Evolutionary conservation across 495 filamentous ascomycete genomes (phyloP), one percentile per base, ranked within the genome.

Genomic region (Durotheca rogersii): DNA sequence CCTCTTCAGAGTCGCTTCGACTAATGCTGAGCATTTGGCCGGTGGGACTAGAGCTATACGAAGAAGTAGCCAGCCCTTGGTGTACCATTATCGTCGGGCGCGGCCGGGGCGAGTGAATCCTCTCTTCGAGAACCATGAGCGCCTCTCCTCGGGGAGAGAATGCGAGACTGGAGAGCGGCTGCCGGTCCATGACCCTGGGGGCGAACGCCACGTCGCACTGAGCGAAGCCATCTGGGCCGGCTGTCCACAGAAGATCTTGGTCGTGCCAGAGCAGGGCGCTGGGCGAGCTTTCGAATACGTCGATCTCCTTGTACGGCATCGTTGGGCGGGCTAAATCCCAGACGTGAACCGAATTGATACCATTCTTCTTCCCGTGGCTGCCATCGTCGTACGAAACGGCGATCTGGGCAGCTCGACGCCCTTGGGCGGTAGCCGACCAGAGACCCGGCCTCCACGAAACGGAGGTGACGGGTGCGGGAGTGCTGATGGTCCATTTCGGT

Each of bases 281-380:
- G 7, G 90, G 84, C 15, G 85, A 75, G 21, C 66, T 76, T 27
- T 85, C 78, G 58, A 91, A 90, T 34, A 82, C 76, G 59, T 87
- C 82, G 47, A 96, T 83, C 64, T 94, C 91, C 39, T 88, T 82
- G 57, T 86, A 90, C 1, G 93, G 93, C 61, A 98, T 81, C 51
- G 85, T 81, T 1, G 91, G 89, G 17, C 92, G 77, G 17, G 87
- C 88, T 46, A 96, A 79, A 71, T 98, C 92, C 93, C 93, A 98
- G 4, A 96, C 71, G 55, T 96, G 89, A 25, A 96, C 79, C 1
- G 83, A 84, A 34, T 61, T 85, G 76, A 70, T 85, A 70, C 82
- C 83, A 73, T 63, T 62, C 18, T 62, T 78, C 70, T 67, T 73
- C 7, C 46, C 15, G 16, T 67, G 61, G 23, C 67, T 69, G 33